Evolutionary conservation across 1,139 yeast genomes (phyloP), one percentile per base, ranked within the genome.

Genomic region (Yamadazyma songkhlaensis): DNA sequence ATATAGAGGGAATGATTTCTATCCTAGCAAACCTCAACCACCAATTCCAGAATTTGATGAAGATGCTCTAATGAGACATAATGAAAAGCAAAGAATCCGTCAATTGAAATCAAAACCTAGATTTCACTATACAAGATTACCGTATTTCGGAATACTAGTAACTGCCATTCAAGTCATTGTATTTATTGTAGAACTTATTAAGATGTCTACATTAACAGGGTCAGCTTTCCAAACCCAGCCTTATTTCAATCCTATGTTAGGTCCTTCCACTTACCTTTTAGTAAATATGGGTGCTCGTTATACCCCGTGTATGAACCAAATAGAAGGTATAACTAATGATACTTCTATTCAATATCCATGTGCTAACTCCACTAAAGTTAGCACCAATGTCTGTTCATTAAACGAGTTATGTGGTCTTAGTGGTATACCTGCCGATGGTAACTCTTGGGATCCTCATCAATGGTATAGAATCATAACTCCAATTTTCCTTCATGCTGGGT

Each of bases 161-260:
- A 67, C 81, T 0, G 34, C 67, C 5, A 69, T 80, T 15, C 88
- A 84, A 52, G 53, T 79, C 3, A 58, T 62, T 8, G 83, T 83
- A 12, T 84, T 84, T 51, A 69, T 83, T n/a, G 84, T 74, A n/a
- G 90, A 84, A 54, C 59, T 84, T 32, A 74, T 67, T 7, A 67
- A 63, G 42, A 79, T 80, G 86, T 71, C 81, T 3, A 50, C 58
- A 6, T 61, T 78, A 33, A 83, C 90, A 0, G 88, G 88, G 2
- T 71, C 79, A 4, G 81, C 85, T 2, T 76, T 84, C 45, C 87
- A 80, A 54, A 79, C 87, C 0, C 59, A 79, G 48, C 92, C 92
- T 3, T 74, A 79, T 42, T 81, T 84, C 62, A 84, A 84, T 53
- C 90, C 90, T 8, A 83, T 84, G 90, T 59, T 84, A 33, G 92